phyloP scores from a whole-genome alignment of 129 eudicot genomes.

The Flaveria sonorensis region DNA sequence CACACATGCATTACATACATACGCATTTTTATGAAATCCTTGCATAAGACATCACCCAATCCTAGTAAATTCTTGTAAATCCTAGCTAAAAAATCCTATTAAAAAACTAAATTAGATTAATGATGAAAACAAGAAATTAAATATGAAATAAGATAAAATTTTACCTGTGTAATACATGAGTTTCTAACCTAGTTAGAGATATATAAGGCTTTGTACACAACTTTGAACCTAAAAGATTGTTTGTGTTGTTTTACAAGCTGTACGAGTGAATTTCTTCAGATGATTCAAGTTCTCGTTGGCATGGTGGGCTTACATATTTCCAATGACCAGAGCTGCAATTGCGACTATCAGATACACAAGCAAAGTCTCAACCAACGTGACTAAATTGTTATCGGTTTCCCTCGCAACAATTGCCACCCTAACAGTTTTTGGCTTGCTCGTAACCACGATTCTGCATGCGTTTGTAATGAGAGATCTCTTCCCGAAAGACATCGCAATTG shows the following conservation, averaged over 20 bases:
- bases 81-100: too few relatives aligned
- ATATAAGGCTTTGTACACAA: neutral
- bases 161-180: too few relatives aligned
- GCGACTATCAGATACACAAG: conserved; percentile 67
- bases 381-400: conserved; percentile 43
- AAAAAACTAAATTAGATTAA: too few relatives aligned
- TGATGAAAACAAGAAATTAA: too few relatives aligned
- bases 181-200: neutral
- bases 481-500: conserved; percentile 83
- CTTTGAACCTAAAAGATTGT: neutral
- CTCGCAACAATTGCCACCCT: conserved; percentile 54
- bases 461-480: conserved; percentile 68
- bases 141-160: too few relatives aligned
- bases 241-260: conserved; percentile 51
- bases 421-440: conserved; percentile 52
- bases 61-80: too few relatives aligned
- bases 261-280: conserved; percentile 77
- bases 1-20: too few relatives aligned
- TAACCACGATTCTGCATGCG: conserved; percentile 65
- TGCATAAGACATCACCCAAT: too few relatives aligned
- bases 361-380: conserved; percentile 50
- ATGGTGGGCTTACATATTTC: conserved; percentile 98
- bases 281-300: conserved; percentile 85
- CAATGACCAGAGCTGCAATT: conserved; percentile 86
- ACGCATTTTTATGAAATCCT: too few relatives aligned